Conservation (phyloP, 2,329 filamentous ascomycete species). For the Neocucurbitaria cava region DNA sequence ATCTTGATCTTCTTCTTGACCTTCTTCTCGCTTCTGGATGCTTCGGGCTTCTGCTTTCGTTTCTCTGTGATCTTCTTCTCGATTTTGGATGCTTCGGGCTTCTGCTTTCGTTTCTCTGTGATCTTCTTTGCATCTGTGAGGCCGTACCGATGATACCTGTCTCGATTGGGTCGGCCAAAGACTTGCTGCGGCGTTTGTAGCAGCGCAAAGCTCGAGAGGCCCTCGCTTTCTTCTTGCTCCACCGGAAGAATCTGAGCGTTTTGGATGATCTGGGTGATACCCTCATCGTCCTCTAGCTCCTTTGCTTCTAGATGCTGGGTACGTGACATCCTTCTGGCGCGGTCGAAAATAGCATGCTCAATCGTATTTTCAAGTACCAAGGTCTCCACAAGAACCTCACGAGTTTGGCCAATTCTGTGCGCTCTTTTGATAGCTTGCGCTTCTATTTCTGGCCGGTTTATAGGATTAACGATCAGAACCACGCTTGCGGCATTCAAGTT, state of each 20-base stretch:
- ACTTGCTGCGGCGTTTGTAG: slow-evolving; percentile 53
- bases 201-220: slow-evolving; percentile 49
- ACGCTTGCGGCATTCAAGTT: slow-evolving; percentile 84
- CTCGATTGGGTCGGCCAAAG: slow-evolving; percentile 49
- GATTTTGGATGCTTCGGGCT: slow-evolving; percentile 12
- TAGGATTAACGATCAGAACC: slow-evolving; percentile 88
- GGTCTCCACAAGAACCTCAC: slow-evolving; percentile 83
- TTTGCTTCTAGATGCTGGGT: slow-evolving; percentile 62
- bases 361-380: slow-evolving; percentile 80
- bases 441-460: slow-evolving; percentile 82
- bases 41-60: no score
- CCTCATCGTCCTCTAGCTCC: slow-evolving; percentile 64
- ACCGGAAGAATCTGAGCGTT: slow-evolving; percentile 59
- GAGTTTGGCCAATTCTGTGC: slow-evolving; percentile 83
- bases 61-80: no score
- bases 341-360: slow-evolving; percentile 81
- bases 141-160: slow-evolving; percentile 39
- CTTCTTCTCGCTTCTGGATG: no score
- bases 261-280: slow-evolving; percentile 66
- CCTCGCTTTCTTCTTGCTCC: slow-evolving; percentile 39
- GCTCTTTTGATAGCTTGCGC: slow-evolving; percentile 92
- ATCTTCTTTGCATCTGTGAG: slow-evolving; percentile 22
- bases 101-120: slow-evolving; percentile 26
- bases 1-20: background rate
- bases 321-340: slow-evolving; percentile 76